Percentiles rank a stretch among this genome's conserved stretches.
Evolutionary conservation across 805 yeast species (phyloP).

Genomic region (Candida takata): DNA sequence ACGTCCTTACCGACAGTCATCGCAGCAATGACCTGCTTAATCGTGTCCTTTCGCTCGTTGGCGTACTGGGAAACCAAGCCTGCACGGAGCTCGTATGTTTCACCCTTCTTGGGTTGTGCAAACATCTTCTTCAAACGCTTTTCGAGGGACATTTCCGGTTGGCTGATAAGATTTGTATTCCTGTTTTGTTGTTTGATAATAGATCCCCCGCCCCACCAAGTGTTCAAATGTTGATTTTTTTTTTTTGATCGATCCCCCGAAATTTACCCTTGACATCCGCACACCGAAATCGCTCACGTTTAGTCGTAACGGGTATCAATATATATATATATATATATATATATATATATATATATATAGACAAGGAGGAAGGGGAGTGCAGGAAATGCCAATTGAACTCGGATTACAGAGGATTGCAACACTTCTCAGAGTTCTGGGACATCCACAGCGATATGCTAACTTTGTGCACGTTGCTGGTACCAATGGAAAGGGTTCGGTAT

Average conservation of each 20-base stretch:
- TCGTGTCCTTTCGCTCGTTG: slow-evolving; percentile 91
- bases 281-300: too few species aligned
- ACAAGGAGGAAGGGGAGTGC: too few species aligned
- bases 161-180: too few species aligned
- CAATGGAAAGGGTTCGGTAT: slow-evolving; percentile 92
- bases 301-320: too few species aligned
- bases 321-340: too few species aligned
- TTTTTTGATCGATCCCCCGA: too few species aligned
- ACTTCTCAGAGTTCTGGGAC: slow-evolving; percentile 47
- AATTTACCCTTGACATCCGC: too few species aligned
- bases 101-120: slow-evolving; percentile 58
- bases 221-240: too few species aligned
- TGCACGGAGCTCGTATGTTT: slow-evolving; percentile 81
- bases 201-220: too few species aligned
- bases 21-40: slow-evolving; percentile 93
- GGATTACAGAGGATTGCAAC: slow-evolving; percentile 46
- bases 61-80: slow-evolving; percentile 95
- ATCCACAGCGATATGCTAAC: slow-evolving; percentile 58
- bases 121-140: slow-evolving; percentile 48
- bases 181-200: too few species aligned
- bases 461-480: slow-evolving; percentile 95
- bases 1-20: slow-evolving; percentile 99
- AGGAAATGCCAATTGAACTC: slow-evolving; percentile 38
- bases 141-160: slow-evolving; percentile 32
- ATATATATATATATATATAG: too few species aligned